Conservation (phyloP, 306 rosid species). For the Fragaria ananassa region DNA sequence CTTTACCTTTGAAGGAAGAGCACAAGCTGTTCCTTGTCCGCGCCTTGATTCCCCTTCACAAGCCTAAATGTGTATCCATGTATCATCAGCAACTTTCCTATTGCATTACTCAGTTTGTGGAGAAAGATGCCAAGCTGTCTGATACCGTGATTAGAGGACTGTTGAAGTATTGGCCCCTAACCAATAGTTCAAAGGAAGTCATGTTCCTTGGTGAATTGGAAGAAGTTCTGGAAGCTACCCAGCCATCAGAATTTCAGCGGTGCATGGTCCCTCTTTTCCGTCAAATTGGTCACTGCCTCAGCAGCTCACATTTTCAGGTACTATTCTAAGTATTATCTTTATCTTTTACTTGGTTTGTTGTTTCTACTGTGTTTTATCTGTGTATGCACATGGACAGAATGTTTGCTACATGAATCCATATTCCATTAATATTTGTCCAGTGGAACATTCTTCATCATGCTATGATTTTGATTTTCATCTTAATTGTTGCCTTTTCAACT, state of each 20-base stretch:
- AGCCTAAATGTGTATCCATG: constrained; percentile 54
- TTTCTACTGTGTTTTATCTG: no score
- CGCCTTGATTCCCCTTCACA: constrained; percentile 61
- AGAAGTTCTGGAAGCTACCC: constrained; percentile 58
- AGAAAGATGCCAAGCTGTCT: constrained; percentile 61
- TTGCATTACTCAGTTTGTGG: constrained; percentile 61
- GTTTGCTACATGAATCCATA: not conserved
- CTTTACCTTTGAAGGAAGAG: constrained; percentile 69
- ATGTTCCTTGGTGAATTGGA: constrained; percentile 66
- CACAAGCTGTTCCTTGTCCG: constrained; percentile 66
- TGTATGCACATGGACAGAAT: not conserved
- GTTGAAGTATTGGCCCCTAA: constrained; percentile 59
- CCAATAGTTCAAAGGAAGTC: constrained; percentile 63
- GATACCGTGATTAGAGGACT: constrained; percentile 60
- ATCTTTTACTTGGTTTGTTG: constrained; percentile 1
- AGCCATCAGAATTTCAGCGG: constrained; percentile 55
- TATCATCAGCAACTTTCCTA: constrained; percentile 62
- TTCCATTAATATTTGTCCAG: not conserved
- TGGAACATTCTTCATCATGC: not conserved
- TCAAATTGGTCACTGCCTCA: constrained; percentile 52
- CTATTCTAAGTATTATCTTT: not conserved
- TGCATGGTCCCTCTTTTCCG: constrained; percentile 57
- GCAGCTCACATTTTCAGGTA: constrained; percentile 71
- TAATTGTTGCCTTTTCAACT: constrained; percentile 1
- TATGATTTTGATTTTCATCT: not conserved